Base-by-base conservation (phyloP, 116 monocot species). In the Iris pallida region DNA sequence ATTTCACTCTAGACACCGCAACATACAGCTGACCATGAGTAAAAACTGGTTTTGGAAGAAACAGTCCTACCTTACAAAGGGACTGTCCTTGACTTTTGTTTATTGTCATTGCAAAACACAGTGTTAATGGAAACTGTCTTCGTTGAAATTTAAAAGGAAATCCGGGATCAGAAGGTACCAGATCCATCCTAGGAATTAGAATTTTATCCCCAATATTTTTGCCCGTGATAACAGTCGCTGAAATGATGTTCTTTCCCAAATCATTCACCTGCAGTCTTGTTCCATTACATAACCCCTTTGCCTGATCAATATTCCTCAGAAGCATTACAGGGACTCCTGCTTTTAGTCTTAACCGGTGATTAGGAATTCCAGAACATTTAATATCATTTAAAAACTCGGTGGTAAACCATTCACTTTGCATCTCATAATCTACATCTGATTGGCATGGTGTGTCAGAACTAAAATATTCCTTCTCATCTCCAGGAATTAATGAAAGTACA, bases 21-120 rank as follows among this genome's bases (percentile, higher is more conserved):
- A n/a, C n/a, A n/a, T n/a, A n/a, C n/a, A n/a, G n/a, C n/a, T n/a
- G n/a, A n/a, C n/a, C n/a, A n/a, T n/a, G n/a, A n/a, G n/a, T n/a
- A n/a, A n/a, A n/a, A n/a, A n/a, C n/a, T n/a, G n/a, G n/a, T n/a
- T n/a, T n/a, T n/a, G n/a, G n/a, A n/a, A n/a, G n/a, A n/a, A n/a
- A n/a, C n/a, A n/a, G n/a, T n/a, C n/a, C n/a, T n/a, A n/a, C n/a
- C n/a, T n/a, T n/a, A n/a, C n/a, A n/a, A n/a, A n/a, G n/a, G n/a
- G n/a, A n/a, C n/a, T n/a, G n/a, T n/a, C n/a, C n/a, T n/a, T n/a
- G n/a, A n/a, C n/a, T n/a, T n/a, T 62, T 62, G 5, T 62, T 62
- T 4, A 62, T 62, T 0, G 30, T 62, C 62, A 62, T 62, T 1
- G 62, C 62, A 62, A 42, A 62, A 62, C 62, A 62, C 2, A 20